Percentiles rank a stretch among this genome's conserved stretches.
Evolutionary conservation across 2,329 filamentous ascomycete species (phyloP).

Genomic region (Monilinia fructigena): DNA sequence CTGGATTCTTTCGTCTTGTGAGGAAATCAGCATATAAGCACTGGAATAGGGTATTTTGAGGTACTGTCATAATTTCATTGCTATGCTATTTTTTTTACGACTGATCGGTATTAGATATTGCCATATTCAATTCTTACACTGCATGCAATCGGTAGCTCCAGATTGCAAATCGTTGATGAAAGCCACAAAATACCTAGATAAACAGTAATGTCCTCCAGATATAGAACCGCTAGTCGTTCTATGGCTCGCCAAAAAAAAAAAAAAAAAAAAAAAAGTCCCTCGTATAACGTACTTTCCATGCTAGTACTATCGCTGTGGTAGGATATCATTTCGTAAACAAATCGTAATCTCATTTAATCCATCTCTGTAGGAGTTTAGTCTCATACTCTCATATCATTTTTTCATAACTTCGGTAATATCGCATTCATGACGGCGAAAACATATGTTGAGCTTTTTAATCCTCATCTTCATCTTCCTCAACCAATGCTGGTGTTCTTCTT

Average conservation of each 20-base stretch:
- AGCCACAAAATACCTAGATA: not conserved
- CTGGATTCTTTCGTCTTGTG: not conserved
- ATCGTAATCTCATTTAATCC: constrained; percentile 23
- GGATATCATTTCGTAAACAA: constrained; percentile 27
- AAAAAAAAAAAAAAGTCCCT: not conserved
- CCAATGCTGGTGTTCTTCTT: constrained; percentile 68
- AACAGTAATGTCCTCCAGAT: not conserved
- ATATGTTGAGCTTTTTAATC: constrained; percentile 24
- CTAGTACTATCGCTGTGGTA: constrained; percentile 2
- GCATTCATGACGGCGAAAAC: not conserved
- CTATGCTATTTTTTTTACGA: constrained; percentile 4
- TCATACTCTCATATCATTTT: constrained; percentile 17
- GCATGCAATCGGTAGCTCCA: not conserved
- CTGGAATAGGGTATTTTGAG: not conserved
- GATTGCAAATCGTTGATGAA: not conserved
- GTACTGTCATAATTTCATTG: constrained; percentile 6
- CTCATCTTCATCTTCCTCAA: constrained; percentile 68
- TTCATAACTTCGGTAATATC: constrained; percentile 8
- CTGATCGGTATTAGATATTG: not conserved
- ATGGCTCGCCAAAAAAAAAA: constrained; percentile 3
- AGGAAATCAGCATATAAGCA: not conserved
- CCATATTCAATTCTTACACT: not conserved
- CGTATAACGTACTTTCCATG: constrained; percentile 13
- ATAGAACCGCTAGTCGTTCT: not conserved
- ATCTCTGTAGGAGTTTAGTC: not conserved